Evolutionary conservation across 23 red algal species (phyloP).

Genomic region (Gracilariopsis chorda): DNA sequence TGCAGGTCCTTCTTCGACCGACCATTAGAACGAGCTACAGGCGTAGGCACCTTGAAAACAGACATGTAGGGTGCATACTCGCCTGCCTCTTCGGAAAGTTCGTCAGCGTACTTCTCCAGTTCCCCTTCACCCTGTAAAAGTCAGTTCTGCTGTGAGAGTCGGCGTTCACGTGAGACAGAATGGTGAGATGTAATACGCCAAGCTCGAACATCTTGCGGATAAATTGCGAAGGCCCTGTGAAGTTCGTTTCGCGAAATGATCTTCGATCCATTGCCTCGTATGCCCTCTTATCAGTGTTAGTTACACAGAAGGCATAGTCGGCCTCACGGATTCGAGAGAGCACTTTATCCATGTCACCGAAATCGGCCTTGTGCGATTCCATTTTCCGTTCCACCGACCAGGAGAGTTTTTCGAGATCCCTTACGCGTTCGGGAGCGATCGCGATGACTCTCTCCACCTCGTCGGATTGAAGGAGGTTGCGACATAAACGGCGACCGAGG

Average conservation of each 20-base stretch:
- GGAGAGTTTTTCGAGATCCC: neutral
- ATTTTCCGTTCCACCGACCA: constrained; percentile 1
- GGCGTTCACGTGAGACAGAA: constrained; percentile 47
- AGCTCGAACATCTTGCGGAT: constrained; percentile 55
- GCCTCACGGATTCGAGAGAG: constrained; percentile 14
- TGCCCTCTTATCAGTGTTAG: constrained; percentile 11
- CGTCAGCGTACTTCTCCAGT: constrained; percentile 8
- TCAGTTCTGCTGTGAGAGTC: constrained; percentile 13
- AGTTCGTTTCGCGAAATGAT: constrained; percentile 11
- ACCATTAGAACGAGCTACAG: neutral
- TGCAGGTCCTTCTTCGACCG: neutral
- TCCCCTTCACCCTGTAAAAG: constrained; percentile 17
- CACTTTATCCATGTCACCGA: neutral
- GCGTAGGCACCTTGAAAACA: constrained; percentile 31
- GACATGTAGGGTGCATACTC: constrained; percentile 50
- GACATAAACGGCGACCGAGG: constrained; percentile 15
- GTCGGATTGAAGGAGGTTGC: constrained; percentile 22
- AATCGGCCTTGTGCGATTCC: neutral
- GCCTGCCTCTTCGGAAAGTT: constrained; percentile 6
- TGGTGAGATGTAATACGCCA: constrained; percentile 31
- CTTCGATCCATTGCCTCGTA: neutral
- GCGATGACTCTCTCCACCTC: constrained; percentile 26
- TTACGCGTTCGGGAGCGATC: neutral
- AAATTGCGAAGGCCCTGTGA: constrained; percentile 7
- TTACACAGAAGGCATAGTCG: constrained; percentile 47